These are phyloP conservation scores for Stachybotrys chlorohalonatus DNA, from an alignment of 2,329 filamentous ascomycete genomes.

Conservation along the genomic window DNA sequence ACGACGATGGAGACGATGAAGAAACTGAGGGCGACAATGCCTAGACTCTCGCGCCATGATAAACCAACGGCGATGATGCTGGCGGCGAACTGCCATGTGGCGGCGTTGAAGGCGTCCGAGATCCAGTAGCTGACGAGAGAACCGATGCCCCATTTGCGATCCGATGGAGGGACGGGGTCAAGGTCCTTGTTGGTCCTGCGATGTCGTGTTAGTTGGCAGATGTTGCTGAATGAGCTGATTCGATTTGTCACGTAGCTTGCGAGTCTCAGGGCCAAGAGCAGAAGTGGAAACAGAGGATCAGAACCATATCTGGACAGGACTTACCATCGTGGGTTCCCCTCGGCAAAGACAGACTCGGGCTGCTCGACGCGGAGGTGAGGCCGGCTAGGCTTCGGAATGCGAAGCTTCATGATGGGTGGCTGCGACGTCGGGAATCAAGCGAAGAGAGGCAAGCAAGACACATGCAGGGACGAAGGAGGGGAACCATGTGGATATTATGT, in stretches of 20 bases:
- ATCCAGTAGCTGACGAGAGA: conserved; percentile 40
- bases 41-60: conserved; percentile 12
- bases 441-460: neutral
- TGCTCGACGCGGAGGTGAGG: neutral
- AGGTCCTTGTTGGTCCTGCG: conserved; percentile 10
- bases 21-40: conserved; percentile 28
- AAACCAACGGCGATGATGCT: conserved; percentile 21
- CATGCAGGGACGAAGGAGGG: neutral
- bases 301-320: neutral
- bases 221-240: neutral
- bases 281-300: neutral
- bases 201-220: neutral
- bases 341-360: neutral
- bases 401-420: neutral
- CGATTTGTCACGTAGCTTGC: neutral
- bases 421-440: neutral
- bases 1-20: conserved; percentile 39
- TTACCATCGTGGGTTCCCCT: neutral
- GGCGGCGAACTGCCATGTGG: conserved; percentile 17
- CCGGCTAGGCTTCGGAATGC: neutral
- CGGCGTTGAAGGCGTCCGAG: conserved; percentile 29
- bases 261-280: neutral
- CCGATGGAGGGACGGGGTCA: conserved; percentile 24
- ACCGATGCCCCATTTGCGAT: conserved; percentile 32
- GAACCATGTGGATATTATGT: neutral